Conservation (phyloP, 1,139 yeast genomes). For the Scheffersomyces titani region DNA sequence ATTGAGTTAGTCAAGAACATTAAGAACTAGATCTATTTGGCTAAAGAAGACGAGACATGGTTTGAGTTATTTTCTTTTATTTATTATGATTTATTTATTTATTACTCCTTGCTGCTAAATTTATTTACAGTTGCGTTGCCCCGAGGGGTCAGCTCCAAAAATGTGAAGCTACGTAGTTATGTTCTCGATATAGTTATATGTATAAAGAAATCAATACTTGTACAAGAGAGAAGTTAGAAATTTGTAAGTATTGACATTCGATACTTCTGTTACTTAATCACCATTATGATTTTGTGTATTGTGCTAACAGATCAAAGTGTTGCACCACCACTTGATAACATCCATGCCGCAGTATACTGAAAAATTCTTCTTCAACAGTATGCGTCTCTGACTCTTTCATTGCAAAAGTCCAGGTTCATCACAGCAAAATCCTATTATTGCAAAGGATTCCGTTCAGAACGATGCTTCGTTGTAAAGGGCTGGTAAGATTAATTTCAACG, state of each 20-base stretch:
- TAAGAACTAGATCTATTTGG: conserved; percentile 20
- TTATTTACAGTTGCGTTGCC: neutral
- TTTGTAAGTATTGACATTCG: no score
- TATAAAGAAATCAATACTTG: neutral
- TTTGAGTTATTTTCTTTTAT: conserved; percentile 3
- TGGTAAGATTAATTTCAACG: neutral
- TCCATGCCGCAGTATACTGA: neutral
- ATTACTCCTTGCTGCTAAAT: conserved; percentile 3
- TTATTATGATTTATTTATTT: conserved; percentile 12
- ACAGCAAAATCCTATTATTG: neutral
- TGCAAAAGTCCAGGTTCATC: neutral
- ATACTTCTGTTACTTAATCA: no score
- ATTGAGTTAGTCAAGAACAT: conserved; percentile 60
- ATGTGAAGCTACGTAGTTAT: neutral
- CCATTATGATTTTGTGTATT: no score
- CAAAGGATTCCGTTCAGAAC: neutral
- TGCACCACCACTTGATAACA: no score
- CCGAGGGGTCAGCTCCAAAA: neutral
- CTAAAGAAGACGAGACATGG: neutral
- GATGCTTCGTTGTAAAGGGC: neutral
- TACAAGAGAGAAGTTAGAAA: neutral
- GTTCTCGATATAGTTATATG: neutral
- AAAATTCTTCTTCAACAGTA: neutral
- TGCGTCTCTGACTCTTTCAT: neutral
- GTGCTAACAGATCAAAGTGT: no score